phyloP scores from a whole-genome alignment of 805 yeast genomes.

The Yarrowia osloensis region DNA sequence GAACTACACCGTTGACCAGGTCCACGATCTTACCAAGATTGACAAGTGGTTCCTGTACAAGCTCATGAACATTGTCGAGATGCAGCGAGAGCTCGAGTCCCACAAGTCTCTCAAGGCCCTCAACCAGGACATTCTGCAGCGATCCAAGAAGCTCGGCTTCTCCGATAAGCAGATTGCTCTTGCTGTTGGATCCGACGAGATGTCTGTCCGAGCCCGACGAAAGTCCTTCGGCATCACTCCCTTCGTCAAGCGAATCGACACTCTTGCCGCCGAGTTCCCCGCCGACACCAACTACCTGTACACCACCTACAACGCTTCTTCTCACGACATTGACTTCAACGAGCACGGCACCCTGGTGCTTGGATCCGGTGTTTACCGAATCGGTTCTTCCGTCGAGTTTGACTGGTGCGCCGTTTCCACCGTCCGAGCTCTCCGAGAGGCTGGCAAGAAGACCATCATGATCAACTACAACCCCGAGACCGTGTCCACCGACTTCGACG shows the following conservation, averaged over 20 bases:
- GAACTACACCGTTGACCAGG: conserved; percentile 85
- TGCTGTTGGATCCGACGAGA: conserved; percentile 71
- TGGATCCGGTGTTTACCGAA: conserved; percentile 99
- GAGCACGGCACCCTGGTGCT: conserved; percentile 92
- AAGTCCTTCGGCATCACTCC: conserved; percentile 80
- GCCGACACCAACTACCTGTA: conserved; percentile 94
- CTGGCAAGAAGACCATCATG: conserved; percentile 91
- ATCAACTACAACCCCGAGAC: conserved; percentile 98
- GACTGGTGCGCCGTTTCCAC: conserved; percentile 99
- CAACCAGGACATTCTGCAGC: conserved; percentile 65
- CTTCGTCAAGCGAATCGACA: conserved; percentile 94
- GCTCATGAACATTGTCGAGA: conserved; percentile 86
- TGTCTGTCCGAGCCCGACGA: conserved; percentile 80
- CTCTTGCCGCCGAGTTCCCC: conserved; percentile 98
- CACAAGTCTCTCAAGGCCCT: conserved; percentile 60
- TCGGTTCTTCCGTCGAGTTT: conserved; percentile 97
- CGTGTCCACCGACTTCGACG: conserved; percentile 97
- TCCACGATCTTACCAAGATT: conserved; percentile 87
- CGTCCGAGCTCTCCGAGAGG: conserved; percentile 86
- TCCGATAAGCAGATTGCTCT: conserved; percentile 90
- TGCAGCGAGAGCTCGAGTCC: conserved; percentile 77
- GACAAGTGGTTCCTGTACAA: conserved; percentile 96
- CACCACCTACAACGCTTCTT: conserved; percentile 91
- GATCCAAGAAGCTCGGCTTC: conserved; percentile 93
- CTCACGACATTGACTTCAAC: conserved; percentile 78